Base-by-base conservation (phyloP, 1,284 basidiomycete genomes). In the Phellopilus nigrolimitatus region DNA sequence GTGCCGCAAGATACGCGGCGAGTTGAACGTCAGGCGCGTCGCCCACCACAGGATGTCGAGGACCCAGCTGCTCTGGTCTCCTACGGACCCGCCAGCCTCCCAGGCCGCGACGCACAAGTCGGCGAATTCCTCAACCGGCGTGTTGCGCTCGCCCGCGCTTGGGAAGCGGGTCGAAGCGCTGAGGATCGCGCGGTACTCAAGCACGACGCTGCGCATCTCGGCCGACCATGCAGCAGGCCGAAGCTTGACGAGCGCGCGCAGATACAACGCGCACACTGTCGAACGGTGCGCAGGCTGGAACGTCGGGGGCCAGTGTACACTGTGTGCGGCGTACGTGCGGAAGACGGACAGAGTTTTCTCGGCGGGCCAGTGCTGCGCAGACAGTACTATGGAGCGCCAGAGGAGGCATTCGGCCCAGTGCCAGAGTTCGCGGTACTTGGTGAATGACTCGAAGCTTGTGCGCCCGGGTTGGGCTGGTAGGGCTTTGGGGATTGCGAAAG, bases 11-110 rank as follows among this genome's bases (percentile, higher is more conserved):
- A 95, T 72, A 6, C 82, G 79, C 58, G 86, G 85, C 0, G 90
- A 94, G 62, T 95, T 93, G 73, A 97, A 95, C 0, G 93, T 97
- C 19, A 92, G 76, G 15, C 84, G 82, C 7, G 90, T 93, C 1
- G 91, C 85, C 90, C 91, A 93, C 87, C 91, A 94, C 1, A 97
- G 73, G 12, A 91, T 75, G 62, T 89, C 86, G 52, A 88, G 73
- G 15, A 86, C 78, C 88, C 87, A 90, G 24, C 75, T 75, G 0
- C 78, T 76, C 56, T 78, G 75, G 36, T 79, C 79, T 12, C 76
- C 75, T 10, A 72, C 65, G 3, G 74, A 75, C 8, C 87, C 86
- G 47, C 77, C 72, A 0, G 77, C 75, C 61, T 91, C 82, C 93
- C 93, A 95, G 2, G 88, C 74, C 0, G 82, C 83, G 4, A 95